phyloP scores from a whole-genome alignment of 2,329 filamentous ascomycete genomes.

The Nigrograna mackinnonii region DNA sequence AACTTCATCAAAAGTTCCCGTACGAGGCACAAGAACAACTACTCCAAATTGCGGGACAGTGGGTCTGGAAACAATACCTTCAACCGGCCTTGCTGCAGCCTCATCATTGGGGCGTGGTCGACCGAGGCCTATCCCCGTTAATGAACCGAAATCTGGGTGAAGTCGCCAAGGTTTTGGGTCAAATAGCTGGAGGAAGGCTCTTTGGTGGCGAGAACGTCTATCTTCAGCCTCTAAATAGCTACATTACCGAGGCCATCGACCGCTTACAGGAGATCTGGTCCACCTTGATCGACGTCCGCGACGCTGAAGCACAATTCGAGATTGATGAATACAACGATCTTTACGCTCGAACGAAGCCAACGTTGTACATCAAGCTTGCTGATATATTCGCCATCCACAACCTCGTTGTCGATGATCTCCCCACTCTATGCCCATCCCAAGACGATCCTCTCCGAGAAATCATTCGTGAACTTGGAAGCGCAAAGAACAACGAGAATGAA shows the following conservation, averaged over 20 bases:
- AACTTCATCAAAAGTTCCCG: conserved; percentile 75
- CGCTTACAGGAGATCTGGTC: conserved; percentile 76
- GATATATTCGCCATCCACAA: conserved; percentile 97
- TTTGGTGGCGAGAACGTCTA: conserved; percentile 97
- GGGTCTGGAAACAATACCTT: conserved; percentile 94
- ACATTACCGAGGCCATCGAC: conserved; percentile 82
- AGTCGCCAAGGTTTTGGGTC: conserved; percentile 87
- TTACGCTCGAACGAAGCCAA: conserved; percentile 94
- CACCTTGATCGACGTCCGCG: conserved; percentile 78
- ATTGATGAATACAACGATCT: conserved; percentile 99
- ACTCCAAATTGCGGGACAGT: conserved; percentile 83
- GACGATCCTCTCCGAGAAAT: conserved; percentile 92
- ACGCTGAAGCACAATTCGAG: conserved; percentile 90
- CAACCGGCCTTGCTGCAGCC: conserved; percentile 87
- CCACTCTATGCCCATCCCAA: conserved; percentile 73
- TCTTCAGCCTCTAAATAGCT: conserved; percentile 90
- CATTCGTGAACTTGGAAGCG: conserved; percentile 89
- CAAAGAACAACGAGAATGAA: conserved; percentile 94
- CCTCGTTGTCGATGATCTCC: conserved; percentile 78
- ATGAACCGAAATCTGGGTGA: conserved; percentile 92
- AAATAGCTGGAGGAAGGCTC: conserved; percentile 83
- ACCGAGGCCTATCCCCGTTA: conserved; percentile 83
- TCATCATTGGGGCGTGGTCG: conserved; percentile 90
- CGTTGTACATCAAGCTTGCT: conserved; percentile 98
- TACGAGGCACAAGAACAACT: conserved; percentile 77